phyloP scores from a whole-genome alignment of 352 stramenopile species.

The Pythium guiyangense region DNA sequence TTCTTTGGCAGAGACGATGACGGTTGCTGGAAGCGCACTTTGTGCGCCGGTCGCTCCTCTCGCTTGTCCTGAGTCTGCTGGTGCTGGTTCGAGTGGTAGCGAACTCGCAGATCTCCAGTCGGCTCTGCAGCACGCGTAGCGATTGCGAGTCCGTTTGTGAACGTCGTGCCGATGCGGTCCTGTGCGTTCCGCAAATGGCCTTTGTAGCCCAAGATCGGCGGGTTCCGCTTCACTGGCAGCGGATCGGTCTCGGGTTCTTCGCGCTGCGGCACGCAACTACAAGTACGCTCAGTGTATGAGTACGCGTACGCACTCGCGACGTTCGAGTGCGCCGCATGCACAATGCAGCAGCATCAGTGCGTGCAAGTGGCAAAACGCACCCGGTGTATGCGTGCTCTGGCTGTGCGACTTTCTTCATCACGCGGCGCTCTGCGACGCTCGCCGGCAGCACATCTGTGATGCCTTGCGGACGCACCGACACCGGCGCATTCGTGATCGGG shows the following conservation, averaged over 20 bases:
- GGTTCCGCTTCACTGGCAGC: slow-evolving; percentile 16
- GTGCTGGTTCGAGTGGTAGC: too few relatives aligned
- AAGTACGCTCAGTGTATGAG: not conserved
- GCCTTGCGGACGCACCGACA: slow-evolving; percentile 5
- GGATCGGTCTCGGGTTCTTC: slow-evolving; percentile 18
- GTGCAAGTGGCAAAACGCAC: slow-evolving; percentile 12
- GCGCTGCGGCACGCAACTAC: slow-evolving; percentile 23
- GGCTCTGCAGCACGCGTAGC: slow-evolving; percentile 16
- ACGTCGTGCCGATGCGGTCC: slow-evolving; percentile 65
- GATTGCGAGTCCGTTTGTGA: slow-evolving; percentile 48
- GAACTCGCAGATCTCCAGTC: not conserved
- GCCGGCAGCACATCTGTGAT: slow-evolving; percentile 24
- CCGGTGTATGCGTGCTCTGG: slow-evolving; percentile 71
- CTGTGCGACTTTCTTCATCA: slow-evolving; percentile 64
- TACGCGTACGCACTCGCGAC: not conserved
- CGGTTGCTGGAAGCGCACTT: slow-evolving; percentile 9
- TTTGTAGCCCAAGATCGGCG: slow-evolving; percentile 57
- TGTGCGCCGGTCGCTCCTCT: not conserved
- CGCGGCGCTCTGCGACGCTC: slow-evolving; percentile 45
- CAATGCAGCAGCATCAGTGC: slow-evolving; percentile 10
- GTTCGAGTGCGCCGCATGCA: slow-evolving; percentile 1
- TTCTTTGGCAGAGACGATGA: not conserved
- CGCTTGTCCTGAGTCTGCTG: not conserved
- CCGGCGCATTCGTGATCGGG: slow-evolving; percentile 8
- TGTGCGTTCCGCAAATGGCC: slow-evolving; percentile 52